These are phyloP conservation scores for Phyllosticta citrichinensis DNA, from an alignment of 2,329 filamentous ascomycete genomes.

Conservation along the genomic window DNA sequence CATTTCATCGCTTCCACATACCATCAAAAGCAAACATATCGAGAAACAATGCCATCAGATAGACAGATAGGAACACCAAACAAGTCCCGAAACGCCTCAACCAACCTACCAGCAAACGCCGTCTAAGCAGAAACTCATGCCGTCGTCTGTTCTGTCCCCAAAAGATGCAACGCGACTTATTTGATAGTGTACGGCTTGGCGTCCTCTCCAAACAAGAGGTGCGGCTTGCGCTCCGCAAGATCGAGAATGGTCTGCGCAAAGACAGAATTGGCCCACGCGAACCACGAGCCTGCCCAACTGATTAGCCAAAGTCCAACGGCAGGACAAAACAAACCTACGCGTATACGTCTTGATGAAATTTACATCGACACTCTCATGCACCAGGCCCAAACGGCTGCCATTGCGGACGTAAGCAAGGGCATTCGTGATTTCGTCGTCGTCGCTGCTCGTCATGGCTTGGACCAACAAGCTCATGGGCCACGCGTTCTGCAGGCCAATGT, in stretches of 20 bases:
- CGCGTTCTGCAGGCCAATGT: constrained; percentile 76
- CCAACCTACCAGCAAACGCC: not conserved
- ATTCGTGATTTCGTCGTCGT: constrained; percentile 70
- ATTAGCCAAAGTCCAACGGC: not conserved
- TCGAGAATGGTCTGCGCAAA: constrained; percentile 90
- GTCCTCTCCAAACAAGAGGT: constrained; percentile 67
- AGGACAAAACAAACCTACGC: constrained; percentile 41
- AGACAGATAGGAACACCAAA: not conserved
- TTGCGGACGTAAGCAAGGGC: constrained; percentile 66
- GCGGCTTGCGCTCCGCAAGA: constrained; percentile 76
- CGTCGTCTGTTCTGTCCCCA: not conserved
- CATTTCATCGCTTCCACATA: too few relatives aligned
- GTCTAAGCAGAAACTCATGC: not conserved
- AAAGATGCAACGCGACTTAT: constrained; percentile 2
- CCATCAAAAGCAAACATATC: too few relatives aligned
- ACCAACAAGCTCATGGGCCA: constrained; percentile 96
- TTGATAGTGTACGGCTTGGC: constrained; percentile 46
- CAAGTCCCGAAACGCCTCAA: not conserved
- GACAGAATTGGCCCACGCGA: constrained; percentile 95
- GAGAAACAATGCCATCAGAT: not conserved
- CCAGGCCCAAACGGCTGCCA: constrained; percentile 64
- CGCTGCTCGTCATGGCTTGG: constrained; percentile 78
- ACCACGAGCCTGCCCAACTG: constrained; percentile 59
- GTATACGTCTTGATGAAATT: constrained; percentile 62
- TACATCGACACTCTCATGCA: constrained; percentile 90